Evolutionary conservation across 2,329 filamentous ascomycete genomes (phyloP), one percentile per base, ranked within the genome.

Genomic region (Fonsecaea nubica): DNA sequence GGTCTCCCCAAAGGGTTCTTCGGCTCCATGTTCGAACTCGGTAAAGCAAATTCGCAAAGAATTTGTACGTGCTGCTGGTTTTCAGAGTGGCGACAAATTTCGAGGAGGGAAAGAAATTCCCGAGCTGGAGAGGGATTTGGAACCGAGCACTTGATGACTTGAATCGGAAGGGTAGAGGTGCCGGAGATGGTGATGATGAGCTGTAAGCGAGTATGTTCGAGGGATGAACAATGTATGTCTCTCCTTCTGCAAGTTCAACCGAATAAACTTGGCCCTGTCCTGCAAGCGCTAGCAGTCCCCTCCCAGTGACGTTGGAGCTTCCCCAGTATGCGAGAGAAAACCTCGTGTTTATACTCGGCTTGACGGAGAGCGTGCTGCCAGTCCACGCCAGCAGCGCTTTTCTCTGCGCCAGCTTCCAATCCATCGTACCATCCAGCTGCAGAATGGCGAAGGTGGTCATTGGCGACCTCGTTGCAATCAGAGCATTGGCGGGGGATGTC

Each of bases 341-440:
- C 33, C 58, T 67, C 52, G 85, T 85, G 73, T 93, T 93, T 71
- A 96, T 83, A 55, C 88, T 89, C 2, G 93, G 92, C 40, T 88
- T 89, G 53, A 95, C 85, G 15, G 84, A 83, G 62, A 99, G 83
- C 0, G 92, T 93, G 77, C 96, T 92, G 33, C 95, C 95, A 0
- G 94, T 97, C 95, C 95, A 99, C 62, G 95, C 95, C n/a, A 98
- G 84, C 61, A 99, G 84, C 1, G 93, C 93, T 71, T 92, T 90
- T 69, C 92, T 87, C 77, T 98, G 93, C 6, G 92, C 87, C 8
- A 99, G 83, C 83, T 97, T 92, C 94, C 95, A 99, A 80, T 99
- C 95, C 65, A 93, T 89, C 4, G 93, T 92, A 65, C 95, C 95
- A 81, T 99, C 93, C 58, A 99, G 87, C 76, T 94, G 91, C 32